A percentile compares a stretch with the other conserved stretches of the same genome.
These are phyloP conservation scores for Pythium diclinum DNA, from an alignment of 352 stramenopile species.

Conservation along the genomic window DNA sequence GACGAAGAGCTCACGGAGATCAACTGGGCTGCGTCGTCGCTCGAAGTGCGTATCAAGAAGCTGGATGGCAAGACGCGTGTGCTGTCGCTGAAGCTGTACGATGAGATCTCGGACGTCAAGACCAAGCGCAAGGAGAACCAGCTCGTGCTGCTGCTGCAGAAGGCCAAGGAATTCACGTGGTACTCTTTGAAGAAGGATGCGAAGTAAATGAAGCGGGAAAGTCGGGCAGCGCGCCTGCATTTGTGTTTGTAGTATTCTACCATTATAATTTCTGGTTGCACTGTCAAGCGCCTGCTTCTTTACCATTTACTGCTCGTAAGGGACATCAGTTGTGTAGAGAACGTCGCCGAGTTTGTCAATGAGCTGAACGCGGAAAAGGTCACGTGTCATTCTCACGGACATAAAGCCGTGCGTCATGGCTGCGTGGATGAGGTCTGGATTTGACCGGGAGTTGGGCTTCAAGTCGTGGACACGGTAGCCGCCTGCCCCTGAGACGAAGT, in stretches of 20 bases:
- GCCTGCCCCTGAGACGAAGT: conserved; percentile 78
- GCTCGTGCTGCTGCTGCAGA: conserved; percentile 72
- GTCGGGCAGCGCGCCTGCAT: neutral
- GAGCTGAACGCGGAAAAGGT: conserved; percentile 72
- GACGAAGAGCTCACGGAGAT: conserved; percentile 60
- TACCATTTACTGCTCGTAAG: conserved; percentile 31
- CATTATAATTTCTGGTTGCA: neutral
- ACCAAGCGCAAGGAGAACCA: conserved; percentile 81
- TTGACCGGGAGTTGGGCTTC: conserved; percentile 59
- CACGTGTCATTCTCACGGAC: conserved; percentile 66
- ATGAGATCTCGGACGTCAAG: conserved; percentile 77
- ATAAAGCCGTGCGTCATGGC: conserved; percentile 86
- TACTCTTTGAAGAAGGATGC: conserved; percentile 79
- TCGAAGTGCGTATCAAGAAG: conserved; percentile 60
- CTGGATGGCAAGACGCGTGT: conserved; percentile 71
- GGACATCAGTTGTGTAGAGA: conserved; percentile 79
- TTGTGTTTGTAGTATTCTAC: neutral
- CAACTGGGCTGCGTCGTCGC: conserved; percentile 57
- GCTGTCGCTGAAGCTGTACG: conserved; percentile 71
- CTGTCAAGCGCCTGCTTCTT: neutral
- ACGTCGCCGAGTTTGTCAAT: conserved; percentile 63
- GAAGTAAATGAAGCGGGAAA: conserved; percentile 27
- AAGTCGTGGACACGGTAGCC: conserved; percentile 71
- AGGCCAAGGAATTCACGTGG: conserved; percentile 78
- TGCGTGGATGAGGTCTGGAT: conserved; percentile 69